Evolutionary conservation across 306 rosid genomes (phyloP), one percentile per base, ranked within the genome.

Genomic region (Bauhinia variegata): DNA sequence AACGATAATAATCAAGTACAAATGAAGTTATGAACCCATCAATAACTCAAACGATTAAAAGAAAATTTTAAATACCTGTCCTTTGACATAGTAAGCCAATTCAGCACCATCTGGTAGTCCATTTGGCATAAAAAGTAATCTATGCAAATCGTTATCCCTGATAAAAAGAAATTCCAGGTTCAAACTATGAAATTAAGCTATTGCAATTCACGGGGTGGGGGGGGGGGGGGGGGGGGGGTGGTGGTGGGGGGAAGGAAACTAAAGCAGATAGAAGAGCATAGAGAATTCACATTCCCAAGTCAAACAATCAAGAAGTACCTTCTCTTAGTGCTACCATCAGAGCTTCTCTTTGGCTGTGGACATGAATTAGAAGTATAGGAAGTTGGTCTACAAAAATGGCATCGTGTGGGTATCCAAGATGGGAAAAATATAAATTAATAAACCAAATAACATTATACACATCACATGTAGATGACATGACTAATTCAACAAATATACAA

Each of bases 71-170:
- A 47, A 64, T 71, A 95, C 99, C 96, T 91, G 99, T 72, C 97
- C 97, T 67, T 95, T 95, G 71, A 95, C 87, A 68, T 82, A 88
- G 85, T 91, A 95, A 34, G 96, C 96, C 85, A 95, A 82, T 75
- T 95, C 96, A 67, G 99, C 92, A 39, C 99, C 99, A 79, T 95
- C 95, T 6, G 97, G 99, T 58, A 95, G 89, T 60, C 97, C 99
- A 55, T 91, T 91, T 67, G 97, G 97, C 96, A 95, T 83, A 74
- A 95, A 95, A 54, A 95, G 88, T 64, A 95, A 74, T 79, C 89
- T 72, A 76, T 95, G 99, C 58, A 95, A 86, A 80, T 95, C 99
- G 15, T 95, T 87, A 75, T 88, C 99, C 91, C 99, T 95, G 85
- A 70, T 11, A 61, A 76, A 33, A 71, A 72, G 7, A 68, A 75